Evolutionary conservation across 2,329 filamentous ascomycete species (phyloP).

Genomic region (Byssothecium circinans): DNA sequence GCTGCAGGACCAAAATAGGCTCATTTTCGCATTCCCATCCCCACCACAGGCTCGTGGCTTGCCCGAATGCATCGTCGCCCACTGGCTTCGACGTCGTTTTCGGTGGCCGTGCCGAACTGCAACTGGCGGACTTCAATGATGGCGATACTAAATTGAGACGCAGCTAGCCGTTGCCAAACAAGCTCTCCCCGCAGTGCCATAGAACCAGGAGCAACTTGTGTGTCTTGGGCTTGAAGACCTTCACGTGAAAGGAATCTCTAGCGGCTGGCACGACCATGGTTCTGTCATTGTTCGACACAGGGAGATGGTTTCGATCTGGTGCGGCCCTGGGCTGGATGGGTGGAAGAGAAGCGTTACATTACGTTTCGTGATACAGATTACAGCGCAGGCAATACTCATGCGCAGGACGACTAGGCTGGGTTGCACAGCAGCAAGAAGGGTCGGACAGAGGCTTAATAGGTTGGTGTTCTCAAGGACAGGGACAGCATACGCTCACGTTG

Average conservation of each 20-base stretch:
- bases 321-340: slow-evolving; percentile 13
- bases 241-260: background rate
- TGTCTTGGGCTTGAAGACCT: slow-evolving; percentile 15
- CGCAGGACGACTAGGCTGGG: slow-evolving; percentile 21
- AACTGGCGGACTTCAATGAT: slow-evolving; percentile 17
- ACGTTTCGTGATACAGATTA: slow-evolving; percentile 13
- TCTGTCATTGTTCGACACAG: slow-evolving; percentile 5
- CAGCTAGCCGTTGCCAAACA: slow-evolving; percentile 2
- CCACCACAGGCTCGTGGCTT: background rate
- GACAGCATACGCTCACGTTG: slow-evolving; percentile 30
- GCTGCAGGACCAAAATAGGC: background rate
- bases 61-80: background rate
- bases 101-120: background rate
- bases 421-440: slow-evolving; percentile 16
- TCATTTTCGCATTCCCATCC: background rate
- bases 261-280: background rate
- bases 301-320: slow-evolving; percentile 10
- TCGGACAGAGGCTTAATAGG: slow-evolving; percentile 7
- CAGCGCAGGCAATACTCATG: slow-evolving; percentile 32
- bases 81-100: too few relatives aligned
- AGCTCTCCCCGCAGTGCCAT: slow-evolving; percentile 17
- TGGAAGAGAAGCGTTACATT: slow-evolving; percentile 11
- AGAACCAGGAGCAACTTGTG: background rate
- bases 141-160: slow-evolving; percentile 12
- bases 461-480: background rate